phyloP scores from a whole-genome alignment of 2,329 filamentous ascomycete genomes.

The Chrysoporthe puriensis region DNA sequence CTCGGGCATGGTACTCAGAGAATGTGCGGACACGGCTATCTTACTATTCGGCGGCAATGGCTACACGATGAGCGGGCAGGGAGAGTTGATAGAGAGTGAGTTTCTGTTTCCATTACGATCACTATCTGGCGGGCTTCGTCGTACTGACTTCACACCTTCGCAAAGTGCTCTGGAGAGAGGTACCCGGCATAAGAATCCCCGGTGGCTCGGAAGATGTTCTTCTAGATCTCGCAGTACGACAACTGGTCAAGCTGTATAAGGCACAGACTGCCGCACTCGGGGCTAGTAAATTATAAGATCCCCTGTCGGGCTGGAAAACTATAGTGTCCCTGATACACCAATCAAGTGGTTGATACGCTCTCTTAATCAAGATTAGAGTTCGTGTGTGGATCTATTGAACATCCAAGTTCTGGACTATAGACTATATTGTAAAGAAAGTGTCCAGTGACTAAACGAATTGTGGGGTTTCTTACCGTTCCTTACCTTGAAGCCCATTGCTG shows the following conservation, averaged over 20 bases:
- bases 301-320: background rate
- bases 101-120: background rate
- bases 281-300: slow-evolving; percentile 14
- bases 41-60: slow-evolving; percentile 76
- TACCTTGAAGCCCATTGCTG: no score
- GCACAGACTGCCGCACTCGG: slow-evolving; percentile 55
- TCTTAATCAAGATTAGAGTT: no score
- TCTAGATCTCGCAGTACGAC: slow-evolving; percentile 69
- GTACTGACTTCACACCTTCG: background rate
- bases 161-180: slow-evolving; percentile 64
- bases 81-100: slow-evolving; percentile 71
- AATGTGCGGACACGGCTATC: slow-evolving; percentile 70
- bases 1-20: slow-evolving; percentile 70
- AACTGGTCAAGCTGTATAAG: slow-evolving; percentile 72
- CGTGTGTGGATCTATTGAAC: no score
- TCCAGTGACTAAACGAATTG: no score
- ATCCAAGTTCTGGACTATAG: no score
- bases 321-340: background rate
- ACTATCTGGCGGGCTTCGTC: background rate
- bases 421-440: no score
- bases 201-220: slow-evolving; percentile 76
- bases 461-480: no score
- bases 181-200: slow-evolving; percentile 64
- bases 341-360: no score
- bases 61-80: slow-evolving; percentile 70